These are phyloP conservation scores for Oryza punctata DNA, from an alignment of 176 grass and related monocot genomes.

Conservation along the genomic window DNA sequence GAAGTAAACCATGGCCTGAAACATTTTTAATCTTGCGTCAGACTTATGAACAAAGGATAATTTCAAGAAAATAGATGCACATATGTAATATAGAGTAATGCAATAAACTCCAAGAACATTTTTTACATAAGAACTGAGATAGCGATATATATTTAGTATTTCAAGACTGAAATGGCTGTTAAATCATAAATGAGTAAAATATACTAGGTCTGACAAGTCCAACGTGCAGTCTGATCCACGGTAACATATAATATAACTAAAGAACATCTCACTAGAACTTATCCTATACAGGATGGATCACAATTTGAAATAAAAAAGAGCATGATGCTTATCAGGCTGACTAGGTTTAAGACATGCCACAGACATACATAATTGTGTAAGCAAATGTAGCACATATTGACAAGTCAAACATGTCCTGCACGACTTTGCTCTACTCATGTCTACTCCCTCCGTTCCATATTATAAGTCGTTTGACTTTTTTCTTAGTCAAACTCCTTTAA, in stretches of 20 bases:
- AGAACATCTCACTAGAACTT: conserved; percentile 14
- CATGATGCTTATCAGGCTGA: neutral
- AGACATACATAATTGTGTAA: conserved; percentile 29
- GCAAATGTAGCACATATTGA: conserved; percentile 19
- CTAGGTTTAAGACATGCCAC: conserved; percentile 31
- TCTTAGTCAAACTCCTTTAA: no score
- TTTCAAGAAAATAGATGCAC: neutral
- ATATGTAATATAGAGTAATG: neutral
- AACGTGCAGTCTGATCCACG: conserved; percentile 9
- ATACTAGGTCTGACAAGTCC: conserved; percentile 4
- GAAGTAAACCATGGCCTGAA: conserved; percentile 75
- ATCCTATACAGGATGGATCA: conserved; percentile 15
- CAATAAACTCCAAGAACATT: neutral
- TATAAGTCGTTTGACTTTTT: no score
- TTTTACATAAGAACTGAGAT: neutral
- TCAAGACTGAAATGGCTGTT: neutral
- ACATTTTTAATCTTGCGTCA: conserved; percentile 36
- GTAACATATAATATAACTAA: conserved; percentile 26
- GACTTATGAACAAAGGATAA: conserved; percentile 19
- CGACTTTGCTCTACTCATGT: neutral
- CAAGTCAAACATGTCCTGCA: conserved; percentile 36
- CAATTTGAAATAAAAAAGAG: conserved; percentile 24
- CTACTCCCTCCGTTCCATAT: no score
- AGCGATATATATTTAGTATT: conserved; percentile 10
- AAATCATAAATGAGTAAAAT: conserved; percentile 37